Conservation (phyloP, 2,329 filamentous ascomycete species). For the Arachnopeziza araneosa region DNA sequence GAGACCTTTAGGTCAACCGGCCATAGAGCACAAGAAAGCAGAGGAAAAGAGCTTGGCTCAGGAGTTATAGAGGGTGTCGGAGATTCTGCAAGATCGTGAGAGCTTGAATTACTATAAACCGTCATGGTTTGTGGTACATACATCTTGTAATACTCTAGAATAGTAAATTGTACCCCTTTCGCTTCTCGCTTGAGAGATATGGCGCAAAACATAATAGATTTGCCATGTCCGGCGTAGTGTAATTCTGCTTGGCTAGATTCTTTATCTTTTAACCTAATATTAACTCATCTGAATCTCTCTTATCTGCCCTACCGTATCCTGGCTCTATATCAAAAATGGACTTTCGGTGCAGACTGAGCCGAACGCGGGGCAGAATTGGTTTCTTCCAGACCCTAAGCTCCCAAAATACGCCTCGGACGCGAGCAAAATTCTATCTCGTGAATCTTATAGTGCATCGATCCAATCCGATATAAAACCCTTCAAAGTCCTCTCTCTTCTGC, state of each 20-base stretch:
- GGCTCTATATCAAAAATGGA: not conserved
- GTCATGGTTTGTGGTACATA: not conserved
- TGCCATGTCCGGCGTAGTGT: too few species aligned
- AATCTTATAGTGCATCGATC: too few species aligned
- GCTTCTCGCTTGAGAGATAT: not conserved
- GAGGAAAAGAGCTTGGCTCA: conserved; percentile 34
- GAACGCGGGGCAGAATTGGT: not conserved
- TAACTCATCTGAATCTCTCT: too few species aligned
- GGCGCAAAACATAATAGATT: too few species aligned
- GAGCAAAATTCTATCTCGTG: too few species aligned
- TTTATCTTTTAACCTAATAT: too few species aligned
- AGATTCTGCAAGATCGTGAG: conserved; percentile 17
- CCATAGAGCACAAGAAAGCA: conserved; percentile 2
- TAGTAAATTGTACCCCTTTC: not conserved
- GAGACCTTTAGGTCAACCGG: conserved; percentile 34
- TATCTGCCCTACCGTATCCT: not conserved
- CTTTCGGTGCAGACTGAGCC: not conserved
- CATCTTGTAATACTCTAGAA: not conserved
- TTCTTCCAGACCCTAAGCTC: not conserved
- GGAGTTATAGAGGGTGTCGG: conserved; percentile 21
- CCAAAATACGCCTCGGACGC: not conserved
- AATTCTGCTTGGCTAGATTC: too few species aligned
- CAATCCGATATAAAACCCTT: not conserved
- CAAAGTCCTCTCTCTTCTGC: not conserved
- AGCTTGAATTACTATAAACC: not conserved